Percentiles rank a stretch among this genome's conserved stretches.
Conservation (phyloP, 495 filamentous ascomycete genomes). For the Amniculicola lignicola region DNA sequence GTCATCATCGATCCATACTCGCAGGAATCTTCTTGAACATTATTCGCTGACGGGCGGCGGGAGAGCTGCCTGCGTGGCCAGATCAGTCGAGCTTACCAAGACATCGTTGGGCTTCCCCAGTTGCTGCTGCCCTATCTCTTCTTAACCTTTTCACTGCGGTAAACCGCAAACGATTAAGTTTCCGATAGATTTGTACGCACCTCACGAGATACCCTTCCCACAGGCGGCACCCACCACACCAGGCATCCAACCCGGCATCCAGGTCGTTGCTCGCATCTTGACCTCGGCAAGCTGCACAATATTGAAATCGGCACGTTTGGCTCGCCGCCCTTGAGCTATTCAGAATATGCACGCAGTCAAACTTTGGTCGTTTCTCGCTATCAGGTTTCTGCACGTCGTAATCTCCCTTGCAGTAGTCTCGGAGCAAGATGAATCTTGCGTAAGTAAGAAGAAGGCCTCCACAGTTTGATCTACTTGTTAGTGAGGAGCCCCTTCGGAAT, state of each 20-base stretch:
- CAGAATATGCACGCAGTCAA: too few species aligned
- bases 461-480: too few species aligned
- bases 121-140: neutral
- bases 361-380: conserved; percentile 2
- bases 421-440: neutral
- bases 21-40: neutral
- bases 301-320: neutral
- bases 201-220: neutral
- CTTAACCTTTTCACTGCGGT: neutral
- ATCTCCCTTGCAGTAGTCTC: neutral
- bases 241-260: conserved; percentile 13
- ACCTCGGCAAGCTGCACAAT: neutral
- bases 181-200: conserved; percentile 16
- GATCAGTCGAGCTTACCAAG: neutral
- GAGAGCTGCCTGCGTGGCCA: neutral
- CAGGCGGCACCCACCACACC: neutral
- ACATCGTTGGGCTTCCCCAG: neutral
- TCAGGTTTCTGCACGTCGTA: neutral
- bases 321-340: too few species aligned
- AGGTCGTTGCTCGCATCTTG: conserved; percentile 1
- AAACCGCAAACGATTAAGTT: conserved; percentile 11
- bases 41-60: neutral
- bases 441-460: too few species aligned
- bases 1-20: too few species aligned
- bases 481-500: too few species aligned